Evolutionary conservation across 1,139 yeast genomes (phyloP), one percentile per base, ranked within the genome.

Genomic region (Geotrichum australiense): DNA sequence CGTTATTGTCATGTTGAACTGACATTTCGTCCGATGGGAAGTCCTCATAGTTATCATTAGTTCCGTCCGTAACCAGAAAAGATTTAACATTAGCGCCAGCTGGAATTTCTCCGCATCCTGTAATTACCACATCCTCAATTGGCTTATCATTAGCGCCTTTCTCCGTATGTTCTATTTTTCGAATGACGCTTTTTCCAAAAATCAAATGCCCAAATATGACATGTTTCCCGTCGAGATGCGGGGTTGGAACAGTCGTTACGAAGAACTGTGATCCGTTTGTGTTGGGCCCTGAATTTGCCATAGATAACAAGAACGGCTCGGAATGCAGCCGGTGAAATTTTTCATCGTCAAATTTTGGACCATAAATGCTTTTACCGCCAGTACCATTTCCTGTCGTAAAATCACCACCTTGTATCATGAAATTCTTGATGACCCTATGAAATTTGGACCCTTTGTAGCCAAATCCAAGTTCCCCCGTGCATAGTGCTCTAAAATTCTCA

Each of bases 321-420:
- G 80, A 87, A 59, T 91, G 97, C 50, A 71, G 72, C 52, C 75
- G 64, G 46, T 70, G 64, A 62, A 91, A 89, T 8, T 25, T 29
- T 65, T 91, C 98, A 61, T 91, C 98, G 58, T 83, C 94, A 59
- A 91, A 91, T 63, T 85, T 87, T 55, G 84, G 96, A 12, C 97
- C 97, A 60, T 89, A 91, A 52, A 87, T 89, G 23, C 94, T 82
- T 63, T 83, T 94, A 43, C 97, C 97, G 33, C 97, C 97, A 27
- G 91, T 83, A 23, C 97, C 97, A 53, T 82, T 69, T 19, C 82
- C 85, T 50, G 76, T 78, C 35, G 96, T 87, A 68, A 89, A 89
- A 59, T 91, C 98, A 56, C 98, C 98, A 61, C 96, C 96, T 66
- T 87, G 97, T 55, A 84, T 74, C 96, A 89, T 89, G 61, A 87